Evolutionary conservation across 345 rosid species (phyloP).

Genomic region (Acer yangbiense): DNA sequence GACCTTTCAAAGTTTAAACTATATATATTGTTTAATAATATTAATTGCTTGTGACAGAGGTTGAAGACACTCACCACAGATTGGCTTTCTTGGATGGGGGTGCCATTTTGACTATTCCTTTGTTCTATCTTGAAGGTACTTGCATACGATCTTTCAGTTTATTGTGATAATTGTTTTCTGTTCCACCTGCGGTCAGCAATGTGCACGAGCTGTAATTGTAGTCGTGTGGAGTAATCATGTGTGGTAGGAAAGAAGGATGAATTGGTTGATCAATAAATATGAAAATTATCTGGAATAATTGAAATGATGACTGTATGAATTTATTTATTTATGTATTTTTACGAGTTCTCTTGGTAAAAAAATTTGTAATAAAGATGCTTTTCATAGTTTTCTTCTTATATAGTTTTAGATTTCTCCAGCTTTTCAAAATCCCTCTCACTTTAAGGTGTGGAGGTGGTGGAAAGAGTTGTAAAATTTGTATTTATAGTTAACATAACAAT

Average conservation of each 20-base stretch:
- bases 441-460: background rate
- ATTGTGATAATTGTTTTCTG: background rate
- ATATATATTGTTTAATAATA: slow-evolving; percentile 17
- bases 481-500: background rate
- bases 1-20: background rate
- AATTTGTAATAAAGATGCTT: background rate
- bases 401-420: background rate
- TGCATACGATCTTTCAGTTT: background rate
- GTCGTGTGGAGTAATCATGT: background rate
- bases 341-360: background rate
- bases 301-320: background rate
- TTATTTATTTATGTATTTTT: background rate
- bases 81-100: slow-evolving; percentile 81
- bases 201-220: background rate
- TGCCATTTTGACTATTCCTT: slow-evolving; percentile 60
- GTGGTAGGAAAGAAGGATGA: background rate
- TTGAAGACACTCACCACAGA: slow-evolving; percentile 79
- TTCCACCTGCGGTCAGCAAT: background rate
- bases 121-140: slow-evolving; percentile 88
- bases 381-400: background rate
- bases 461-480: background rate
- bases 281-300: background rate
- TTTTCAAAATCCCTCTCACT: background rate
- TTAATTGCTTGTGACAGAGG: slow-evolving; percentile 49
- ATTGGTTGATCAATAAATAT: background rate